phyloP scores from a whole-genome alignment of 1,284 basidiomycete species.

The Gomphus sp. region DNA sequence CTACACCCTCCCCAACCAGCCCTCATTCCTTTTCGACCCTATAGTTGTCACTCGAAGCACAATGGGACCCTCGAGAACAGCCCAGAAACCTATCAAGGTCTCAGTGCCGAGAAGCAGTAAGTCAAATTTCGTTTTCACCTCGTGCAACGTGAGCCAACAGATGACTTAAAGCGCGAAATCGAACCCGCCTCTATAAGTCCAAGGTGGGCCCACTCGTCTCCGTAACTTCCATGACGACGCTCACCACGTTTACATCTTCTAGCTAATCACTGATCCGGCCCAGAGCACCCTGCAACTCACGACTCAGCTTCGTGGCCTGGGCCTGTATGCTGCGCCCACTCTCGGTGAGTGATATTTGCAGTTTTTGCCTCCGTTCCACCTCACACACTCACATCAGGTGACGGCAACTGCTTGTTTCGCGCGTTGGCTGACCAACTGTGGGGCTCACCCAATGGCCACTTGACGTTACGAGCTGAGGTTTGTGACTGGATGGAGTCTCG shows the following conservation, averaged over 20 bases:
- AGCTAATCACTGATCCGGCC: constrained; percentile 55
- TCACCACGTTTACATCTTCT: constrained; percentile 4
- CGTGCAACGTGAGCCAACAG: background rate
- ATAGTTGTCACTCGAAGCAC: background rate
- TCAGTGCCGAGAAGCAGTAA: background rate
- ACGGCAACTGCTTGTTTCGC: constrained; percentile 85
- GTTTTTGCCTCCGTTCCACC: background rate
- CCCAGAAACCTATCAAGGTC: background rate
- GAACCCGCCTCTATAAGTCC: constrained; percentile 1
- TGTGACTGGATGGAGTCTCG: constrained; percentile 76
- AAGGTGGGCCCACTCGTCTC: background rate
- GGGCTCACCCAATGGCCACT: constrained; percentile 65
- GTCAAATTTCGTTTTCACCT: background rate
- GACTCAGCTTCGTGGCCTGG: constrained; percentile 60
- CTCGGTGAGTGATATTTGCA: constrained; percentile 27
- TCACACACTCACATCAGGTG: constrained; percentile 26
- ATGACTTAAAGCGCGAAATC: background rate
- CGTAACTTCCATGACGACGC: background rate
- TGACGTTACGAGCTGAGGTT: constrained; percentile 60
- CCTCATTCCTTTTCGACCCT: background rate
- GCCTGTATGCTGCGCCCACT: constrained; percentile 70
- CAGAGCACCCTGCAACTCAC: constrained; percentile 57
- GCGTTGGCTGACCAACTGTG: constrained; percentile 76
- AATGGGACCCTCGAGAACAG: constrained; percentile 1
- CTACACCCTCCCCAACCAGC: background rate